Evolutionary conservation across 768 basidiomycete species (phyloP).

Genomic region (Kondoa malvinella): DNA sequence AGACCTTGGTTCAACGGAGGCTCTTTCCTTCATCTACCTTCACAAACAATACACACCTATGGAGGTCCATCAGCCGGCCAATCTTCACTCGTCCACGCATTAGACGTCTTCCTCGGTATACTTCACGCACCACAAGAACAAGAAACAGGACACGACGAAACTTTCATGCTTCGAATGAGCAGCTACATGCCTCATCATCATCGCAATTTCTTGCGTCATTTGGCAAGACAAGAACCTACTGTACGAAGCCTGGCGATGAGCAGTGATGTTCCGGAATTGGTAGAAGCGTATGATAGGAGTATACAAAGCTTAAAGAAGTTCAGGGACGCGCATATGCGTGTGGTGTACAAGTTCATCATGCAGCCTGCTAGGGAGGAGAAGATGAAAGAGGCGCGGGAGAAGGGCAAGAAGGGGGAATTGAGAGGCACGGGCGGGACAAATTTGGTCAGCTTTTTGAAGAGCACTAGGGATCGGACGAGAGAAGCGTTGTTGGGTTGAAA

Average conservation of each 20-base stretch:
- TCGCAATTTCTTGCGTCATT: constrained; percentile 54
- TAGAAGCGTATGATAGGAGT: constrained; percentile 52
- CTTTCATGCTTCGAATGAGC: constrained; percentile 72
- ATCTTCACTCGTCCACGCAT: constrained; percentile 67
- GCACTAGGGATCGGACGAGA: constrained; percentile 71
- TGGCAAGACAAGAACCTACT: constrained; percentile 46
- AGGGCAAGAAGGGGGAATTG: constrained; percentile 30
- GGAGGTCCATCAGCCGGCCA: constrained; percentile 83
- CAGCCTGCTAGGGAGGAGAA: constrained; percentile 43
- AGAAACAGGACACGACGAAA: constrained; percentile 26
- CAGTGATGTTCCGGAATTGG: constrained; percentile 19
- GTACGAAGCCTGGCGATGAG: constrained; percentile 42
- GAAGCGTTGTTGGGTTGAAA: constrained; percentile 29
- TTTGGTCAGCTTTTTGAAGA: constrained; percentile 63
- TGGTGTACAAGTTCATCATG: constrained; percentile 74
- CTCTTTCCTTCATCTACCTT: constrained; percentile 56
- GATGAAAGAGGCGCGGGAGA: constrained; percentile 7
- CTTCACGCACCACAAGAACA: constrained; percentile 34
- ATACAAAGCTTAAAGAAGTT: constrained; percentile 63
- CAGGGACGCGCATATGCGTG: constrained; percentile 71
- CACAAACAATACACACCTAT: constrained; percentile 34
- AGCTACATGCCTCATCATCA: constrained; percentile 90
- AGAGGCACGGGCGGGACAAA: constrained; percentile 83
- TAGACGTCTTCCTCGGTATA: constrained; percentile 57
- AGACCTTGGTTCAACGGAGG: constrained; percentile 89